Base-by-base conservation (phyloP, 2,329 filamentous ascomycete genomes). In the Pseudopyricularia cyperi region DNA sequence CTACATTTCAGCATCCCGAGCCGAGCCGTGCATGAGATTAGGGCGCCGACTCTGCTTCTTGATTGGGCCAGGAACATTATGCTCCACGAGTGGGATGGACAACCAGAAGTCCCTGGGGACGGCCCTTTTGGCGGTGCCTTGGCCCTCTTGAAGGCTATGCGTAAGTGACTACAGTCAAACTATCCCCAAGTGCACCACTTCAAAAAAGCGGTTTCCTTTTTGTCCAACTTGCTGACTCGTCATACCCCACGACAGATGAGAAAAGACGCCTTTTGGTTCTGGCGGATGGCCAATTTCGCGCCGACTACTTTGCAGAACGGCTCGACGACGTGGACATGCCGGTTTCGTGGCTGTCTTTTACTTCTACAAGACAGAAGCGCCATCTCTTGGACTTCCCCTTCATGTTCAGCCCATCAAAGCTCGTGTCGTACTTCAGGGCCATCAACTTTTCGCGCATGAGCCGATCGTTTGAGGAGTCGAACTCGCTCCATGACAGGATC, bases 371-470 rank as follows among this genome's bases (percentile, higher is more conserved):
- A 54, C 81, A 82, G 57, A 79, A 71, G 28, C 70, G 83, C 22
- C 89, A 96, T 65, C 70, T 97, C 1, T 70, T 97, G 3, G 83
- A 89, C 54, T 88, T 85, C 56, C 81, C 87, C 0, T 94, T 85
- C 61, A 73, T 97, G 0, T 95, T 96, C 60, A 81, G 77, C 19
- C 76, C 83, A 0, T 75, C 82, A 0, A 80, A 80, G 1, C 69
- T 95, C 3, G 83, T 95, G 3, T 82, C 81, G 0, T 95, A 89
- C 63, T 96, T 97, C 64, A 83, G 91, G 17, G 80, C 88, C 4
- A 83, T 95, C 61, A 96, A 95, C 62, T 89, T 93, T 60, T 80
- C 87, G 0, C 77, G 78, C 15, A 97, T 97, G 91, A 87, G 83
- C 57, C 79, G 82, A 53, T 79, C 84, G 15, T 89, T 83, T 59